Percentiles rank a stretch among this genome's conserved stretches.
Evolutionary conservation across 2,329 filamentous ascomycete species (phyloP).

Genomic region (Fusarium sp.): DNA sequence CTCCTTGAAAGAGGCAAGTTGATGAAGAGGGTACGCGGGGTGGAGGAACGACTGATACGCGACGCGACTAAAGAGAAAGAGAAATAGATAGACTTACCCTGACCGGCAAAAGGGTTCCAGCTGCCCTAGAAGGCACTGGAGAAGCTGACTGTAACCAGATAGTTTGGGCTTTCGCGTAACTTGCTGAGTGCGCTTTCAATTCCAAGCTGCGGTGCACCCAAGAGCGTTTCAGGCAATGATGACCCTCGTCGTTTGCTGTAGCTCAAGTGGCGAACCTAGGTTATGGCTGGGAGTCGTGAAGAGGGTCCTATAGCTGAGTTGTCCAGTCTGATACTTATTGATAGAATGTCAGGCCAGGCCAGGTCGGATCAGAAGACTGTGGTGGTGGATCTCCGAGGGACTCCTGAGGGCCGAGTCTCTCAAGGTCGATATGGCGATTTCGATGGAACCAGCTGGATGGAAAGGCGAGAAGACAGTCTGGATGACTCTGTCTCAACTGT

Average conservation of each 20-base stretch:
- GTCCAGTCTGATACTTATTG: conserved; percentile 17
- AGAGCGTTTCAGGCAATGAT: conserved; percentile 18
- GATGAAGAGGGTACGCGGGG: background rate
- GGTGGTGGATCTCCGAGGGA: conserved; percentile 26
- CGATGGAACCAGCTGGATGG: background rate
- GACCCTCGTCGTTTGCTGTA: conserved; percentile 14
- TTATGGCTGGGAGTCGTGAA: background rate
- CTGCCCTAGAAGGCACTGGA: conserved; percentile 28
- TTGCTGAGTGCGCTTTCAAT: conserved; percentile 15
- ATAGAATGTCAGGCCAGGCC: conserved; percentile 25
- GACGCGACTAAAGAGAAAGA: conserved; percentile 10
- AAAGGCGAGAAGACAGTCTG: conserved; percentile 8
- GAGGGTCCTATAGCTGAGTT: conserved; percentile 6
- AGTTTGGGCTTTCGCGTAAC: conserved; percentile 17
- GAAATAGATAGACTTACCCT: conserved; percentile 28
- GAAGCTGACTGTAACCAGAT: conserved; percentile 34
- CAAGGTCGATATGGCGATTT: conserved; percentile 1
- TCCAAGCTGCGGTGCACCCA: conserved; percentile 11
- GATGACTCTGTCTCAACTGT: conserved; percentile 12
- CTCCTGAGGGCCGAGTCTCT: conserved; percentile 3
- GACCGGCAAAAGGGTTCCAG: conserved; percentile 27
- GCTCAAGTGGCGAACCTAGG: conserved; percentile 5
- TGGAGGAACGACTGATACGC: conserved; percentile 5
- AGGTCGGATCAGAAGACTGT: conserved; percentile 36
- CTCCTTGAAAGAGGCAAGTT: background rate